Evolutionary conservation across 805 yeast species (phyloP).

Genomic region (Helenozyma baotianmanensis): DNA sequence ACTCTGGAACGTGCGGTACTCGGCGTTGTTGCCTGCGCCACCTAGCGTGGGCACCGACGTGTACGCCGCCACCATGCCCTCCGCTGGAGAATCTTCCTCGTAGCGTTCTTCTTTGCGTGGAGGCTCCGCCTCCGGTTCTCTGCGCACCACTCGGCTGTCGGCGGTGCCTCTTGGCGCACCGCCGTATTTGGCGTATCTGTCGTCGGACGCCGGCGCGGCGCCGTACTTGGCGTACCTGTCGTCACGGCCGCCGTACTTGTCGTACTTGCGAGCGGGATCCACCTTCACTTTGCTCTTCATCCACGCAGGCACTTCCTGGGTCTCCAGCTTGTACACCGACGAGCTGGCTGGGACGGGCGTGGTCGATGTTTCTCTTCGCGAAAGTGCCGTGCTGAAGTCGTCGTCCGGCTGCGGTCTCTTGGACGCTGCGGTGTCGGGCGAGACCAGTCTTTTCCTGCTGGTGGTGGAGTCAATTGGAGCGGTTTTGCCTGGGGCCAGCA

Average conservation of each 20-base stretch:
- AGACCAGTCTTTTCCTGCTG: too few relatives aligned
- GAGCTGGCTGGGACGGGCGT: slow-evolving; percentile 4
- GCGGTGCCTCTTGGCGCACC: slow-evolving; percentile 6
- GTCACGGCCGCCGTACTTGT: slow-evolving; percentile 30
- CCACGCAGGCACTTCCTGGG: slow-evolving; percentile 36
- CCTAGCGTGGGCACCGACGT: slow-evolving; percentile 14
- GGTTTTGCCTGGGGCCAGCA: too few relatives aligned
- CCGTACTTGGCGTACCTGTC: slow-evolving; percentile 12
- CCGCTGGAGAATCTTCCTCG: slow-evolving; percentile 3
- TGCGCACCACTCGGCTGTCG: slow-evolving; percentile 13
- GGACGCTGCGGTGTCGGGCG: slow-evolving; percentile 1
- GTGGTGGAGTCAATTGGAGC: too few relatives aligned
- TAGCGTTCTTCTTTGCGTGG: slow-evolving; percentile 6
- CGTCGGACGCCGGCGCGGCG: slow-evolving; percentile 4
- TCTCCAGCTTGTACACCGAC: slow-evolving; percentile 25
- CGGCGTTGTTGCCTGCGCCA: slow-evolving; percentile 14
- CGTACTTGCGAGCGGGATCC: slow-evolving; percentile 29
- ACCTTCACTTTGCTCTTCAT: slow-evolving; percentile 23
- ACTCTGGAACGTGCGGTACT: slow-evolving; percentile 38
- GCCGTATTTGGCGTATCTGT: slow-evolving; percentile 16
- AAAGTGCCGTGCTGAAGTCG: slow-evolving; percentile 12
- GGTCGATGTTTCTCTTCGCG: slow-evolving; percentile 7
- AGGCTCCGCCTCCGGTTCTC: slow-evolving; percentile 14
- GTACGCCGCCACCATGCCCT: slow-evolving; percentile 13
- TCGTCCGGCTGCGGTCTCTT: slow-evolving; percentile 4